Evolutionary conservation across 495 filamentous ascomycete genomes (phyloP).

Genomic region (Polyplosphaeria fusca): DNA sequence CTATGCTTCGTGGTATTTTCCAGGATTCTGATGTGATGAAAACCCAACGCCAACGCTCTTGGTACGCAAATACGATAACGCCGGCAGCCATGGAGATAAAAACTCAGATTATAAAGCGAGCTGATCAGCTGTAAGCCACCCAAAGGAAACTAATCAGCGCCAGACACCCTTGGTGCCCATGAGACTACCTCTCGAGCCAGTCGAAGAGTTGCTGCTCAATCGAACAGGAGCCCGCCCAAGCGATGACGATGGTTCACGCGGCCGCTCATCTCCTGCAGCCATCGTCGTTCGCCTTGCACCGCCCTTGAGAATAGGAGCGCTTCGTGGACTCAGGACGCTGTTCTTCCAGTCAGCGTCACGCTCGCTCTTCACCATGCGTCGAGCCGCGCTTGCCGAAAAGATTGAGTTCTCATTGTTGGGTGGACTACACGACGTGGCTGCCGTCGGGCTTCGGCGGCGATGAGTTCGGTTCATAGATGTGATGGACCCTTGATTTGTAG

Average conservation of each 20-base stretch:
- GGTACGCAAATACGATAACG: no score
- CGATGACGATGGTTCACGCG: constrained; percentile 5
- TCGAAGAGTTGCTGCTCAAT: constrained; percentile 25
- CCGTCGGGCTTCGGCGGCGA: constrained; percentile 62
- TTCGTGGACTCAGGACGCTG: constrained; percentile 63
- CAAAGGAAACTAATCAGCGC: constrained; percentile 12
- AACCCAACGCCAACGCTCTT: neutral
- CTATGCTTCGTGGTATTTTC: neutral
- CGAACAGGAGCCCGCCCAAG: constrained; percentile 23
- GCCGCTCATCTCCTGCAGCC: constrained; percentile 20
- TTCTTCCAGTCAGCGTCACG: constrained; percentile 53
- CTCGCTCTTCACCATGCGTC: constrained; percentile 67
- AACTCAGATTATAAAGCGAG: neutral
- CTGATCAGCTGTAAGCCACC: no score
- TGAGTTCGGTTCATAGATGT: constrained; percentile 19
- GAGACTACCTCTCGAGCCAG: constrained; percentile 22
- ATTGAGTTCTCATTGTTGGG: constrained; percentile 58
- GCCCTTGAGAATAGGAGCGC: constrained; percentile 63
- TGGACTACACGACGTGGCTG: constrained; percentile 50
- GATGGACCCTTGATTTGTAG: constrained; percentile 30
- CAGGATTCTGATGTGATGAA: neutral
- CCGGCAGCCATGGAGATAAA: neutral
- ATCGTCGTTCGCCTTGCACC: constrained; percentile 31
- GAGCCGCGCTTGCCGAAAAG: constrained; percentile 67
- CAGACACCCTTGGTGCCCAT: constrained; percentile 19